Percentiles rank a stretch among this genome's conserved stretches.
phyloP scores from a whole-genome alignment of 345 rosid genomes.

The Cardamine chenopodiifolia region DNA sequence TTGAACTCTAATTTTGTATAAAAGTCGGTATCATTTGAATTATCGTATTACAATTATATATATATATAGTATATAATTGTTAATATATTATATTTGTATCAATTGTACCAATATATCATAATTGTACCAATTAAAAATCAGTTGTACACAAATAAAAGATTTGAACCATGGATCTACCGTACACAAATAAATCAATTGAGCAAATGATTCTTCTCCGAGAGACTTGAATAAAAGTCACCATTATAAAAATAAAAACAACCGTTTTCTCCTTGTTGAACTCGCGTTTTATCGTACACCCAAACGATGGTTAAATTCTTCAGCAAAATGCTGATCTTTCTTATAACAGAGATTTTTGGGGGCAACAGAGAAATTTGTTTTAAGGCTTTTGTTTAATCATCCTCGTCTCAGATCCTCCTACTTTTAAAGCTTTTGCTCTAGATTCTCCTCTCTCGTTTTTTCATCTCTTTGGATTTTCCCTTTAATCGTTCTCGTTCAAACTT shows the following conservation, averaged over 20 bases:
- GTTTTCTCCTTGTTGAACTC: constrained; percentile 63
- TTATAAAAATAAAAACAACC: constrained; percentile 34
- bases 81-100: too few species aligned
- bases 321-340: constrained; percentile 31
- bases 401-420: constrained; percentile 32
- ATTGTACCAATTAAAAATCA: too few species aligned
- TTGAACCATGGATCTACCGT: too few species aligned
- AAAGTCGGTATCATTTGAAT: too few species aligned
- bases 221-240: constrained; percentile 7
- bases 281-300: constrained; percentile 49
- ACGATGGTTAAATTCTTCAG: constrained; percentile 5
- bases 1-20: too few species aligned
- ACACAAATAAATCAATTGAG: too few species aligned
- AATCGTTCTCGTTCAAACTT: constrained; percentile 18
- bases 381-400: constrained; percentile 21
- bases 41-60: too few species aligned
- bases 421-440: too few species aligned
- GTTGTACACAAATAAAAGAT: too few species aligned
- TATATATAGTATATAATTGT: too few species aligned
- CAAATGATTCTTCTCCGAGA: background rate
- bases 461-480: background rate
- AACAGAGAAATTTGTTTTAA: background rate
- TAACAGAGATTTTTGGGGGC: constrained; percentile 2
- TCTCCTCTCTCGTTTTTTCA: constrained; percentile 18
- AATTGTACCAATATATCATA: too few species aligned